A percentile compares a stretch with the other conserved stretches of the same genome.
Evolutionary conservation across 768 basidiomycete genomes (phyloP).

Genomic region (Chalciporus sphaerocephalus): DNA sequence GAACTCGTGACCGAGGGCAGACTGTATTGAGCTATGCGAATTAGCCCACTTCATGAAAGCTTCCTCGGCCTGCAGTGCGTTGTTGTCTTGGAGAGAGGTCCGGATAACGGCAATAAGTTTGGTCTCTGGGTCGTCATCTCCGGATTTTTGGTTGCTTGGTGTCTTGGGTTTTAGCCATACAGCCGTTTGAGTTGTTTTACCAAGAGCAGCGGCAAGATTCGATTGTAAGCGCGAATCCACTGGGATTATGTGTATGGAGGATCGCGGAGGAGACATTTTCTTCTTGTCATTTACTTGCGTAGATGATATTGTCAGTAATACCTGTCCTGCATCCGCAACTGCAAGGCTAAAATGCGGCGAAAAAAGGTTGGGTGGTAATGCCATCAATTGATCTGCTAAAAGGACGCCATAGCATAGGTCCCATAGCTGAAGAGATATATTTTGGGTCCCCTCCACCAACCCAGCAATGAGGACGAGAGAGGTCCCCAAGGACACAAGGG

Average conservation of each 20-base stretch:
- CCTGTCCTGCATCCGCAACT: slow-evolving; percentile 42
- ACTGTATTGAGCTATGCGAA: slow-evolving; percentile 25
- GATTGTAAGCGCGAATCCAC: slow-evolving; percentile 49
- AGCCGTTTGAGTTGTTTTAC: slow-evolving; percentile 41
- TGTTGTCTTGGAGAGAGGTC: slow-evolving; percentile 38
- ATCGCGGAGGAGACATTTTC: slow-evolving; percentile 28
- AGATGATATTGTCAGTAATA: slow-evolving; percentile 48
- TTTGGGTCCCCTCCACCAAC: slow-evolving; percentile 30
- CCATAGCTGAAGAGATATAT: slow-evolving; percentile 59
- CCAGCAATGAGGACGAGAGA: slow-evolving; percentile 57
- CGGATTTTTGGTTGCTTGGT: slow-evolving; percentile 1
- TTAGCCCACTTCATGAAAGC: slow-evolving; percentile 62
- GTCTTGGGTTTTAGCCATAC: slow-evolving; percentile 40
- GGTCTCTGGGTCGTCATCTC: slow-evolving; percentile 19
- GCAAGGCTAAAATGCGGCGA: slow-evolving; percentile 28
- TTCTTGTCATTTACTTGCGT: slow-evolving; percentile 11
- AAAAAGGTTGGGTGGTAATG: slow-evolving; percentile 44
- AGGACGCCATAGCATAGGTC: slow-evolving; percentile 66
- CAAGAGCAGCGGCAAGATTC: slow-evolving; percentile 61
- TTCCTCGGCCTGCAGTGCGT: slow-evolving; percentile 50
- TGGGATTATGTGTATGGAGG: slow-evolving; percentile 59
- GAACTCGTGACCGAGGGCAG: slow-evolving; percentile 43
- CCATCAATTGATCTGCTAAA: slow-evolving; percentile 48
- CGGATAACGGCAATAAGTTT: slow-evolving; percentile 39
- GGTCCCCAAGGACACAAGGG: slow-evolving; percentile 49